A percentile compares a stretch with the other conserved stretches of the same genome.
Conservation (phyloP, 441 rosid species). For the Gossypium gossypioides region DNA sequence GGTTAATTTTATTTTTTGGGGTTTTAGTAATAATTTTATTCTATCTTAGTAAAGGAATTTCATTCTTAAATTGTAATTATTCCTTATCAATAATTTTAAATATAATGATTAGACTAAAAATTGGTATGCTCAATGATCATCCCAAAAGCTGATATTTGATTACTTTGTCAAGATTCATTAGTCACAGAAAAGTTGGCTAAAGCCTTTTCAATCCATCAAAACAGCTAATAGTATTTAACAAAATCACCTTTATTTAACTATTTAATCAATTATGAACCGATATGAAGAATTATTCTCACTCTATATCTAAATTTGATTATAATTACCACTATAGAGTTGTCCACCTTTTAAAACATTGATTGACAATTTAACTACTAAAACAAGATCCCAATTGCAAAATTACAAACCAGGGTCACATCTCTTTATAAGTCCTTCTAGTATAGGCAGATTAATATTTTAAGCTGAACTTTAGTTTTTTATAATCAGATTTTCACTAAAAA, state of each 20-base stretch:
- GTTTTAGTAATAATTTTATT: too few relatives aligned
- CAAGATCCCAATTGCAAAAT: not conserved
- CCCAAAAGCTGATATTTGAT: not conserved
- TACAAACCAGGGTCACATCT: not conserved
- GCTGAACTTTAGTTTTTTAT: not conserved
- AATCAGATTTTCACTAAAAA: not conserved
- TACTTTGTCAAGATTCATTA: not conserved
- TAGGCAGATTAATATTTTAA: not conserved
- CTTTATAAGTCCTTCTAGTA: not conserved
- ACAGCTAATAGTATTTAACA: not conserved
- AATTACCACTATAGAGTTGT: not conserved
- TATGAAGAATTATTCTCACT: not conserved
- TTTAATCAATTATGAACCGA: not conserved
- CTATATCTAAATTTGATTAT: not conserved
- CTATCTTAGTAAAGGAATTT: too few relatives aligned
- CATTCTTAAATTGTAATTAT: too few relatives aligned
- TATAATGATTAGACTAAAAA: not conserved
- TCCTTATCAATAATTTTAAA: too few relatives aligned
- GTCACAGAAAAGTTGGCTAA: not conserved
- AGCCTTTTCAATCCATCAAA: slow-evolving; percentile 5
- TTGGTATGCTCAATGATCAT: not conserved
- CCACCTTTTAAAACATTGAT: not conserved
- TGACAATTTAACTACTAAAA: slow-evolving; percentile 8
- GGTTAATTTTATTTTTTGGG: too few relatives aligned
- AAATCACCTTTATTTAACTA: not conserved